Base-by-base conservation (phyloP, 257 asterid species). In the Ajuga chamaepitys region DNA sequence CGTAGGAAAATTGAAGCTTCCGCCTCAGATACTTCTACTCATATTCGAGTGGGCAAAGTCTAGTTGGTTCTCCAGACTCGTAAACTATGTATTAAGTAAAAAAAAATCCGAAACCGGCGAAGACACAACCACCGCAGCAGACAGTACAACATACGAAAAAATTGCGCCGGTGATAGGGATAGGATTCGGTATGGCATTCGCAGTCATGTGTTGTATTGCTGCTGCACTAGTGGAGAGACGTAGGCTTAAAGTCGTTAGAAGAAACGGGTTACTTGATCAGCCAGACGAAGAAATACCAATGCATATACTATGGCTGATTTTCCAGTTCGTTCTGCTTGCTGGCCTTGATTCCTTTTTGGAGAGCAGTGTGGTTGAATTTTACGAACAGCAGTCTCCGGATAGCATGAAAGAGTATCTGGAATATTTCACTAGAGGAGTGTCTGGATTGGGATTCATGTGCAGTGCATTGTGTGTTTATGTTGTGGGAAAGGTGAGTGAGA, bases 401-500 rank as follows among this genome's bases (percentile, higher is more conserved):
- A 54, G 74, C 4, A 63, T 81, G 86, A 26, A 14, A 7, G 28
- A 5, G 9, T 80, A 86, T 70, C 58, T 68, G 2, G 50, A 24
- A 0, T 45, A 35, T 35, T 64, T 81, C 41, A 46, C 64, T 1
- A 64, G 55, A 11, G 78, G 45, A 3, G 67, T 84, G 9, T 55
- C 62, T 4, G 95, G 96, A 10, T 20, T 84, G 0, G 96, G 96
- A 46, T 62, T 50, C 34, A 48, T 84, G 51, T 71, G 48, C 0
- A 79, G 82, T 18, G 80, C 77, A 54, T 13, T 82, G 1, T 68
- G 79, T 0, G 92, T 86, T 24, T 68, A 69, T 37, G 64, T 66
- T 12, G 88, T 77, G 21, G 84, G 91, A 9, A 82, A 60, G 25
- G 21, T 86, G 6, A 88, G 89, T 35, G 76, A 75, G 34, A 71